Base-by-base conservation (phyloP, 2,329 filamentous ascomycete genomes). In the Lachnellula cervina region DNA sequence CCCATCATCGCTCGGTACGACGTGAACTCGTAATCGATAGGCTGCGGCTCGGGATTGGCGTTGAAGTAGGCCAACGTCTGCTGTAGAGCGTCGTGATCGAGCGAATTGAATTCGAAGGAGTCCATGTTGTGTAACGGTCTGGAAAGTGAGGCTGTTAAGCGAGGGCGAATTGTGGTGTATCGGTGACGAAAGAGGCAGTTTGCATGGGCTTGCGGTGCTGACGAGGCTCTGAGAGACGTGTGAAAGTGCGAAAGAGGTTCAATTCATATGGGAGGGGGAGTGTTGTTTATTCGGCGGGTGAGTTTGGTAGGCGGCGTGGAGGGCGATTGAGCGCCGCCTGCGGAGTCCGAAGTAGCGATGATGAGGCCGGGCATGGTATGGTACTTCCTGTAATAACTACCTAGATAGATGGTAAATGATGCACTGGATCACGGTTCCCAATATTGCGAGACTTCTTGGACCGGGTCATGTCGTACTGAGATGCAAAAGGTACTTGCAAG, bases 101-200 rank as follows among this genome's bases (percentile, higher is more conserved):
- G 49, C 43, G 13, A 38, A 51, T 55, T n/a, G 44, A 50, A 58
- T 45, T 56, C 40, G 51, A 54, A 32, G 13, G 34, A 44, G 9
- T 50, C 51, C 57, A 59, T 59, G 37, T 19, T 34, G 45, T 52
- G 37, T 45, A 16, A 35, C 28, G 8, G 8, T 32, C 8, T 11
- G 28, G 28, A 47, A 54, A 58, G 17, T 51, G 48, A 52, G 51
- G 57, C 42, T 17, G 47, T 34, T 45, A 54, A 61, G 57, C 52
- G 57, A 59, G 55, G 55, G 55, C 59, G 55, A 49, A 49, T 45
- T 51, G 8, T 32, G 8, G 8, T 11, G 28, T 32, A 32, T 32
- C 28, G 28, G 28, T 32, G 28, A 32, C 28, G 28, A 11, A 32
- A 32, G 28, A 32, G 28, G 28, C 8, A 11, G 28, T 2, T 32